Evolutionary conservation across 495 filamentous ascomycete species (phyloP).

Genomic region (Letharia lupina): DNA sequence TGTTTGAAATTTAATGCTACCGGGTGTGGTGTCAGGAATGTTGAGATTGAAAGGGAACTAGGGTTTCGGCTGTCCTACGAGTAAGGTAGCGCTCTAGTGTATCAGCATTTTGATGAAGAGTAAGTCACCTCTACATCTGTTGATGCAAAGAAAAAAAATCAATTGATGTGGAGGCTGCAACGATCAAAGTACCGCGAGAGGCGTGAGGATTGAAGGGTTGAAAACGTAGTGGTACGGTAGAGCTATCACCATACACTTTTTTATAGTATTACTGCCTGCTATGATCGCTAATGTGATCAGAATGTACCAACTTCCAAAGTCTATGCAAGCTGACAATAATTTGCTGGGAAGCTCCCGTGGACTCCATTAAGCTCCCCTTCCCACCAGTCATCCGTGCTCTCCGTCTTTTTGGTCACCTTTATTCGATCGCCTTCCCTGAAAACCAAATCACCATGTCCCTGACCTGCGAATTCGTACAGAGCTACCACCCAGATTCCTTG

Average conservation of each 20-base stretch:
- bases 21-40: background rate
- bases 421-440: slow-evolving; percentile 85
- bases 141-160: background rate
- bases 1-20: background rate
- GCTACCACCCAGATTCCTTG: slow-evolving; percentile 65
- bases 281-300: background rate
- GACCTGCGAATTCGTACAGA: slow-evolving; percentile 68
- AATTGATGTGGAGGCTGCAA: background rate
- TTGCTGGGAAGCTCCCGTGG: slow-evolving; percentile 80
- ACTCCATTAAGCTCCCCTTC: slow-evolving; percentile 71
- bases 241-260: background rate
- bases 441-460: slow-evolving; percentile 63
- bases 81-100: background rate
- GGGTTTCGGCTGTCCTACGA: background rate
- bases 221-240: background rate
- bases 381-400: slow-evolving; percentile 92
- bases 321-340: slow-evolving; percentile 54
- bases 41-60: background rate
- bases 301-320: background rate
- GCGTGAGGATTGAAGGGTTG: background rate
- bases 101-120: background rate
- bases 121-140: background rate
- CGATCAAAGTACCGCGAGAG: background rate
- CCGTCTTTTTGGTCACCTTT: slow-evolving; percentile 72
- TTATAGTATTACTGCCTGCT: slow-evolving; percentile 3